Evolutionary conservation across 306 rosid genomes (phyloP).

Genomic region (Delonix regia): DNA sequence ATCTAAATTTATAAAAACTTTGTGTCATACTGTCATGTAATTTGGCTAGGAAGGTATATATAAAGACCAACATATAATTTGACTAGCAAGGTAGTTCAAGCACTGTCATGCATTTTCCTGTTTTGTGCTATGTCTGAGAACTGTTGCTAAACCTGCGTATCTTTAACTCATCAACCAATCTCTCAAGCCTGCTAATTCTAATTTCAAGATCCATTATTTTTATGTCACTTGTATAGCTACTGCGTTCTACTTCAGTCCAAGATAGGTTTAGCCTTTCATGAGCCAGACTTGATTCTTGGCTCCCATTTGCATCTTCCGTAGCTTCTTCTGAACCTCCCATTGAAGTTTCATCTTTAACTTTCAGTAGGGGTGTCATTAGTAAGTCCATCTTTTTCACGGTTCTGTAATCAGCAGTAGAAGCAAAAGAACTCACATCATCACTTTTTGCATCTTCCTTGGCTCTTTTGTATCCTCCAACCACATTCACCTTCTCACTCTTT

Average conservation of each 20-base stretch:
- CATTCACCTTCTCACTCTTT: not conserved
- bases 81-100: not conserved
- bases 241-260: not conserved
- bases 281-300: not conserved
- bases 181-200: slow-evolving; percentile 7
- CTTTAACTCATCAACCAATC: not conserved
- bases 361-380: not conserved
- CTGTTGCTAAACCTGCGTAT: not conserved
- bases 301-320: slow-evolving; percentile 6
- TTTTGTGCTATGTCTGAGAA: slow-evolving; percentile 7
- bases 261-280: not conserved
- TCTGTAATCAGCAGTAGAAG: slow-evolving; percentile 6
- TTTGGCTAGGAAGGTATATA: not conserved
- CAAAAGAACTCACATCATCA: not conserved
- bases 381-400: not conserved
- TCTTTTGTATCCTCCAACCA: not conserved
- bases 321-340: slow-evolving; percentile 2
- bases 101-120: no score
- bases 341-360: slow-evolving; percentile 5
- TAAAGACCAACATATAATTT: not conserved
- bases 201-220: not conserved
- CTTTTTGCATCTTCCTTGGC: not conserved
- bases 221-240: not conserved
- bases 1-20: not conserved
- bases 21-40: not conserved